Base-by-base conservation (phyloP, 2,329 filamentous ascomycete species). In the Aspergillaceae sp. region DNA sequence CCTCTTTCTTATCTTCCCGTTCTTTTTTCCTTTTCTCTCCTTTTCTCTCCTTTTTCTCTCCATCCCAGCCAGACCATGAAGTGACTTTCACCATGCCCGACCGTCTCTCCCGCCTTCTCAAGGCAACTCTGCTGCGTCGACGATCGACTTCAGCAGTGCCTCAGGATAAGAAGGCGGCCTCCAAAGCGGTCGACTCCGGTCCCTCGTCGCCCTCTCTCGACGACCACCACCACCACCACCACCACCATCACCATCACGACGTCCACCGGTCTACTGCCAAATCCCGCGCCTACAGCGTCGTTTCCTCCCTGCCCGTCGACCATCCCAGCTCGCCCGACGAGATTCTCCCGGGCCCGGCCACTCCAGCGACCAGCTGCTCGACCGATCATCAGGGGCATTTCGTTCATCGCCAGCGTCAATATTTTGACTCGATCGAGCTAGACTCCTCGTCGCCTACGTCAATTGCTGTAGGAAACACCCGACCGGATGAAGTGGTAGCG, bases 81-180 rank as follows among this genome's bases (percentile, higher is more conserved):
- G 36, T 38, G 36, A 28, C 5, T 19, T 42, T 41, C 55, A 63
- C 48, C 40, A 64, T 64, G 62, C 53, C 59, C 32, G 62, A 65
- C 49, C 52, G 62, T 40, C 56, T 64, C 32, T 65, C 64, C 53
- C 59, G 60, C 53, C 56, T 64, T 46, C 48, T 63, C 44, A 64
- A 64, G 51, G 57, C 61, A 34, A 66, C 63, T 51, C 58, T 67
- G 48, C 55, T 67, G 49, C 62, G 64, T 47, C 63, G 63, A 59
- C 63, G 64, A 51, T 65, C 65, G 32, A 59, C 56, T 37, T 55
- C 59, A 32, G 51, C 54, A 42, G 56, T 53, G 48, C 53, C 54
- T 11, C 38, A 42, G 28, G 9, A 40, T n/a, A 34, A 33, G 45
- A 55, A 59, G 58, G 47, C 51, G 56, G 56, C 45, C 52, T 49